Conservation (phyloP, 148 eudicot genomes). For the Cornus florida region DNA sequence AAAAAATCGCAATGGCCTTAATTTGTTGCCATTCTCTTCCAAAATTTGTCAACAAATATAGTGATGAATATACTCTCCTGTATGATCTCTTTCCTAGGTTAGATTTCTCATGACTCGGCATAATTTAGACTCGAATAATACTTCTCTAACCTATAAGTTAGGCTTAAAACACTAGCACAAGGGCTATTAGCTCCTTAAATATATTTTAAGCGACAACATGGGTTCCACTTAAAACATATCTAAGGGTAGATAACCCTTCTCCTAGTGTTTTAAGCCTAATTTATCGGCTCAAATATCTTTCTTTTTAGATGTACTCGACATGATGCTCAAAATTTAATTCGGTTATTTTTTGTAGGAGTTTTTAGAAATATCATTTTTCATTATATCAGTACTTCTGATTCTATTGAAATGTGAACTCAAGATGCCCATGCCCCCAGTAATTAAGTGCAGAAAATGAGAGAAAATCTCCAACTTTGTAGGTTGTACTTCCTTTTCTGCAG, state of each 20-base stretch:
- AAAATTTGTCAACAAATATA: neutral
- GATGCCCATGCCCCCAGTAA: neutral
- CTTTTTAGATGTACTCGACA: too few species aligned
- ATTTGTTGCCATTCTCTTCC: neutral
- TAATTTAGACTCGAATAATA: too few species aligned
- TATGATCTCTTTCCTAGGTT: neutral
- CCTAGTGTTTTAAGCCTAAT: too few species aligned
- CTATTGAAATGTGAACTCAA: neutral
- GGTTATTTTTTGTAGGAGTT: neutral
- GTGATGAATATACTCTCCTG: neutral
- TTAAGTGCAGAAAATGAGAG: neutral
- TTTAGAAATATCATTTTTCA: neutral
- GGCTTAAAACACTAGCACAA: too few species aligned
- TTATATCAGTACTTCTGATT: neutral
- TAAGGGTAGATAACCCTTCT: too few species aligned
- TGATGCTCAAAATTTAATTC: neutral
- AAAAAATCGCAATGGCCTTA: neutral
- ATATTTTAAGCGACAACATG: too few species aligned
- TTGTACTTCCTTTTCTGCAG: too few species aligned
- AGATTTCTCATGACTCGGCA: neutral
- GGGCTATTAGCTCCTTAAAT: too few species aligned
- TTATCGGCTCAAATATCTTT: too few species aligned
- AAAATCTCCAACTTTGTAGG: too few species aligned
- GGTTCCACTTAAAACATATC: too few species aligned
- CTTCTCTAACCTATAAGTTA: too few species aligned